Evolutionary conservation across 495 filamentous ascomycete species (phyloP), one percentile per base, ranked within the genome.

Genomic region (Sabuloglossum arenarium): DNA sequence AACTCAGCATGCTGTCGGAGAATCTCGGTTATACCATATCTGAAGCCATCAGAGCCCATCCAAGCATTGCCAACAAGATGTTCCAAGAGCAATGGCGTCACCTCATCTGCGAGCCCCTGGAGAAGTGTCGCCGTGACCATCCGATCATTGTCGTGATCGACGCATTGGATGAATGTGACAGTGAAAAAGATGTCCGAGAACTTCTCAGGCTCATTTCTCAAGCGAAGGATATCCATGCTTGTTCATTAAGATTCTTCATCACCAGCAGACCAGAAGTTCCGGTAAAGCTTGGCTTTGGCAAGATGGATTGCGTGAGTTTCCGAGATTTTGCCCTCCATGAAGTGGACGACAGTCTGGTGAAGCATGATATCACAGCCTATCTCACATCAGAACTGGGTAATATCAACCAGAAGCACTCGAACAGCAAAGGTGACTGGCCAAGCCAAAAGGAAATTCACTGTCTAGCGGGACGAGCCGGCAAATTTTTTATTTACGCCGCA

Each of bases 81-180:
- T 49, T 58, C 37, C 21, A n/a, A 3, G 56, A 63, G n/a, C 61
- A 63, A 45, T 63, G 59, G 59, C 32, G 50, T 23, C 59, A 54
- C 27, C 56, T 63, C 19, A 46, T 63, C 19, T 60, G 59, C 19
- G 16, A 49, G 27, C 58, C 61, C 10, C 51, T 62, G 12, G 56
- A 39, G 21, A 58, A 59, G 52, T 56, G 19, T 21, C 39, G n/a
- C n/a, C n/a, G n/a, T 61, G 21, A 51, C 34, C 19, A 9, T 10
- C 19, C 49, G 31, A 16, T 30, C 30, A 12, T n/a, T 39, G 42
- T 63, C 24, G 51, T 63, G n/a, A 50, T 63, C 46, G 61, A 63
- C 54, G 58, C 61, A 10, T 49, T 63, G 12, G 61, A 63, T 39
- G 54, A 63, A 39, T 63, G 61, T 29, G 61, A 60, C 24, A 56